Conservation (phyloP, 306 rosid species). For the Rosa persica region DNA sequence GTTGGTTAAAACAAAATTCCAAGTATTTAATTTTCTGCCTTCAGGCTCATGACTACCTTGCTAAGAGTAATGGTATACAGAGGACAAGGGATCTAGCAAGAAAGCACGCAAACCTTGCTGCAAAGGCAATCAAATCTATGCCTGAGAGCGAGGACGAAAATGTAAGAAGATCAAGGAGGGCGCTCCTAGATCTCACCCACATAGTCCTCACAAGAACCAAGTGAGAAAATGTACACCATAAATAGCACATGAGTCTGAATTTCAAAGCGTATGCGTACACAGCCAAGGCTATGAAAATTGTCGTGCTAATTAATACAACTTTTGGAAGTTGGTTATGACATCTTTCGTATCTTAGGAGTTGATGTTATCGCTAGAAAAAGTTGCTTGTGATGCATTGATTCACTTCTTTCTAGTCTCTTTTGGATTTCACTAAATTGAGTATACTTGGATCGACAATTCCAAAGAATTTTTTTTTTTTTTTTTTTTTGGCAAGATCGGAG, state of each 20-base stretch:
- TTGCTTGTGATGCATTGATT: too few relatives aligned
- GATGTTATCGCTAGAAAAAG: too few relatives aligned
- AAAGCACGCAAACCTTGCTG: conserved; percentile 81
- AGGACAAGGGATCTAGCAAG: conserved; percentile 75
- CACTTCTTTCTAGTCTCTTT: too few relatives aligned
- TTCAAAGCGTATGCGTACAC: too few relatives aligned
- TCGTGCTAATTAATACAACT: too few relatives aligned
- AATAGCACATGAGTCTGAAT: neutral
- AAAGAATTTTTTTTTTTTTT: too few relatives aligned
- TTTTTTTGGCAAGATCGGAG: too few relatives aligned
- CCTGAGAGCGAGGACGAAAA: conserved; percentile 65
- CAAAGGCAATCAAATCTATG: conserved; percentile 75
- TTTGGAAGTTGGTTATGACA: too few relatives aligned
- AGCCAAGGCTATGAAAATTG: too few relatives aligned
- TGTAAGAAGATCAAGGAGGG: conserved; percentile 76
- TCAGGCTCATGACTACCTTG: conserved; percentile 68
- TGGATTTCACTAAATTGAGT: neutral
- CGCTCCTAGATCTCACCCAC: conserved; percentile 76
- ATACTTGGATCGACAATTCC: neutral
- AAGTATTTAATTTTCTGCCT: neutral
- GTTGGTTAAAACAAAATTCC: neutral
- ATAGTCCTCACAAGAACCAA: conserved; percentile 76
- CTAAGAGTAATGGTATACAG: conserved; percentile 76
- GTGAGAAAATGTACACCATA: conserved; percentile 25
- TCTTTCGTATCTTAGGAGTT: too few relatives aligned